Base-by-base conservation (phyloP, 495 filamentous ascomycete genomes). In the Penicillium bialowiezense region DNA sequence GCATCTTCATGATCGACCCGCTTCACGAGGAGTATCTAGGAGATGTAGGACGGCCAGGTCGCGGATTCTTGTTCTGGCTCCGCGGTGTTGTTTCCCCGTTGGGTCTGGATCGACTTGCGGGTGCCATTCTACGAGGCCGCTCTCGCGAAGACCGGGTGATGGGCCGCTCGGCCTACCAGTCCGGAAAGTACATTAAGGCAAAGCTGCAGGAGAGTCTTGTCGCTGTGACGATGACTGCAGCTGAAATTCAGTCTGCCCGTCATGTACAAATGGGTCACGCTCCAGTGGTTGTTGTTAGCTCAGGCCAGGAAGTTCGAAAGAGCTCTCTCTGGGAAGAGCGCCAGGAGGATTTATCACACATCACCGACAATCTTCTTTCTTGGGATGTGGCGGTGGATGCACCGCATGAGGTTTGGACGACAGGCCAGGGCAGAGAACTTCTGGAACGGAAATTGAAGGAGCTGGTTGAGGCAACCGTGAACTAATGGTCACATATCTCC, bases 151-250 rank as follows among this genome's bases (percentile, higher is more conserved):
- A 97, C 60, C 86, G 93, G 1, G 81, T 92, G 3, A 89, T 85
- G 56, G 93, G 93, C 4, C 74, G 79, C 19, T 79, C 80, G 6
- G 82, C 89, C 0, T 87, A 91, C 54, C 89, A 95, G 65, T 79
- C 74, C 13, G 91, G 87, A 12, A 89, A 86, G 52, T 85, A 79
- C 57, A 84, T 97, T 62, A 93, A 90, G 58, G 87, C 89, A 4
- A 90, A 91, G 62, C 73, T 98, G 29, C 93, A 98, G 66, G 93
- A 98, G 71, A 92, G 86, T 47, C 71, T 97, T 1, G 90, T 96
- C 15, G 93, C 91, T 8, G 75, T 84, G 46, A 85, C 84, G 2
- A 79, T 97, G 43, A 89, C 89, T 14, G 85, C 82, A 53, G 87
- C 86, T 19, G 93, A 98, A 54, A 80, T 96, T 18, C 73, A 75